Evolutionary conservation across 2,329 filamentous ascomycete genomes (phyloP).

Genomic region (Nakataea oryzae): DNA sequence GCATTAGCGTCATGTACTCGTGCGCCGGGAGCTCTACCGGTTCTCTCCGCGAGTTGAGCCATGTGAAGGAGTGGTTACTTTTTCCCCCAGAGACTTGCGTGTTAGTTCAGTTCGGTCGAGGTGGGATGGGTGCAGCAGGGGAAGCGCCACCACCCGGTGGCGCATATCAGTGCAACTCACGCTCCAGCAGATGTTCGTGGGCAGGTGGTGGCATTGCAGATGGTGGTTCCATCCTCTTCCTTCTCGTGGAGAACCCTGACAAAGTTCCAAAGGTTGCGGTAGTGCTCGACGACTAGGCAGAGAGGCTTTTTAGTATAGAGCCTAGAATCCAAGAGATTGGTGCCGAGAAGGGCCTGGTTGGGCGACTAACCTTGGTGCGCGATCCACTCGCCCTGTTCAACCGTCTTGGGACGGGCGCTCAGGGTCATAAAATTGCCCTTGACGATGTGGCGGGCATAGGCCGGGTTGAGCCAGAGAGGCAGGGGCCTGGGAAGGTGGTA

Average conservation of each 20-base stretch:
- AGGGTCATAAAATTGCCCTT: constrained; percentile 97
- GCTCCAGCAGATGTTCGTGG: constrained; percentile 89
- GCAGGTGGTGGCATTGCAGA: constrained; percentile 78
- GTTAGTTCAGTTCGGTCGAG: constrained; percentile 5
- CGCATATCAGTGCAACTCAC: constrained; percentile 44
- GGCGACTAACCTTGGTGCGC: constrained; percentile 72
- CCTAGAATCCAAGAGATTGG: neutral
- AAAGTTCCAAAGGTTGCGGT: constrained; percentile 80
- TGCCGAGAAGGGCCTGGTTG: neutral
- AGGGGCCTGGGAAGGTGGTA: constrained; percentile 57
- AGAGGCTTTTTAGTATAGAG: constrained; percentile 9
- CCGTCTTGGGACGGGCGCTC: constrained; percentile 83
- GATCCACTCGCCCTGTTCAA: constrained; percentile 91
- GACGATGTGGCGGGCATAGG: constrained; percentile 77
- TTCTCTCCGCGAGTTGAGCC: constrained; percentile 79
- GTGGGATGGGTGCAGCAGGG: neutral
- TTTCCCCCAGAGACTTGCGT: neutral
- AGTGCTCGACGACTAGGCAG: constrained; percentile 74
- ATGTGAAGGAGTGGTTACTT: constrained; percentile 94
- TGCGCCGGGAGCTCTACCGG: constrained; percentile 87
- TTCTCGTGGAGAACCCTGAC: constrained; percentile 80
- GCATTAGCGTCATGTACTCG: constrained; percentile 91
- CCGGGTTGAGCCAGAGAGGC: constrained; percentile 65
- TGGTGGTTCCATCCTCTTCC: constrained; percentile 64
- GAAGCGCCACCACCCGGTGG: too few species aligned